Evolutionary conservation across 768 basidiomycete genomes (phyloP).

Genomic region (Cystofilobasidium capitatum): DNA sequence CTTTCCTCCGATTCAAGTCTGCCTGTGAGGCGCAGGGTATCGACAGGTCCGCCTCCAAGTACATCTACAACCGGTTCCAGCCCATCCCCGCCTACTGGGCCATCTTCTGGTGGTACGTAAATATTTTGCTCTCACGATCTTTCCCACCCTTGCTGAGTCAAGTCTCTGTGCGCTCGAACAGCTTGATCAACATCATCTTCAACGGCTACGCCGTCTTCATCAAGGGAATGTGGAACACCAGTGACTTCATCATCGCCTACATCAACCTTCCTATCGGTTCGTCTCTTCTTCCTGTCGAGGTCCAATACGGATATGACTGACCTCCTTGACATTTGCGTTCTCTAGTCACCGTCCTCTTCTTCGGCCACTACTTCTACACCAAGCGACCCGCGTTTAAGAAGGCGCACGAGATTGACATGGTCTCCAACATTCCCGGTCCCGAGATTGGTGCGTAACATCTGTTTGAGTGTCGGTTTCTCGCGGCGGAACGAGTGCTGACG

Average conservation of each 20-base stretch:
- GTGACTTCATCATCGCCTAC: conserved; percentile 31
- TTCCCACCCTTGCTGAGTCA: too few species aligned
- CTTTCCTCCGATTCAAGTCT: conserved; percentile 18
- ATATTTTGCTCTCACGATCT: too few species aligned
- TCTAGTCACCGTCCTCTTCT: conserved; percentile 21
- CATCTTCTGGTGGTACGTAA: too few species aligned
- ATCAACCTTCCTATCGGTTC: conserved; percentile 30
- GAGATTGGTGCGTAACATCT: too few species aligned
- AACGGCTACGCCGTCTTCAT: conserved; percentile 35
- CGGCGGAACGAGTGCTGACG: too few species aligned
- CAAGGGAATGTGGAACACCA: conserved; percentile 28
- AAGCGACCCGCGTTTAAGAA: conserved; percentile 23
- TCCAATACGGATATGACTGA: too few species aligned
- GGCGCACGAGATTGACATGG: conserved; percentile 29
- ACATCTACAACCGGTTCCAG: conserved; percentile 22
- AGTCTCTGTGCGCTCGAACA: conserved; percentile 30
- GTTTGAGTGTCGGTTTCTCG: too few species aligned
- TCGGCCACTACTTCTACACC: conserved; percentile 27
- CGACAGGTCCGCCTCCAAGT: conserved; percentile 12
- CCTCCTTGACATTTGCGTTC: too few species aligned
- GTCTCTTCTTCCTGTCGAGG: too few species aligned
- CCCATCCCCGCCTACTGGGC: conserved; percentile 31
- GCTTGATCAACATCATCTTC: conserved; percentile 31
- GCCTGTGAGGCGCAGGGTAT: conserved; percentile 22
- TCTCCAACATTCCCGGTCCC: conserved; percentile 27